Conservation (phyloP, 1,284 basidiomycete genomes). For the Schizopora paradoxa region DNA sequence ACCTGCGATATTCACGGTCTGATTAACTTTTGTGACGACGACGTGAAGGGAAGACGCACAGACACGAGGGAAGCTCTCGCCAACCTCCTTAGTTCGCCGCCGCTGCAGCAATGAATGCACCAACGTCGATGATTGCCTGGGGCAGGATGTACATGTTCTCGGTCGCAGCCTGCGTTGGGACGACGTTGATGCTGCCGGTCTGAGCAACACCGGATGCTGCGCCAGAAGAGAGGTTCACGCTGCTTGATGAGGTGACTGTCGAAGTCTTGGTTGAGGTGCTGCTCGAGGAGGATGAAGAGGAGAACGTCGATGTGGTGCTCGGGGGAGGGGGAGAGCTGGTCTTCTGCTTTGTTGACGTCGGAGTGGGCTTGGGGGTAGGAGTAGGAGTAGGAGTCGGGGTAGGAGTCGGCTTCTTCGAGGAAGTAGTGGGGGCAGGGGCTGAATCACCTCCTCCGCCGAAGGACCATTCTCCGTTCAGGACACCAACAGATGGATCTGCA, state of each 20-base stretch:
- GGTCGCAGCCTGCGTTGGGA: slow-evolving; percentile 22
- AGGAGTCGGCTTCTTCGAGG: slow-evolving; percentile 19
- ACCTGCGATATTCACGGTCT: too few relatives aligned
- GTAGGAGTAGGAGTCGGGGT: slow-evolving; percentile 23
- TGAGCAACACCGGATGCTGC: slow-evolving; percentile 27
- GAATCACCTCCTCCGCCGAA: slow-evolving; percentile 28
- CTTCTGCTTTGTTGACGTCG: slow-evolving; percentile 15
- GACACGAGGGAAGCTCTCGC: too few relatives aligned
- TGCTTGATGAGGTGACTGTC: slow-evolving; percentile 23
- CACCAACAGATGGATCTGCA: slow-evolving; percentile 41
- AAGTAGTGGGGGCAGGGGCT: slow-evolving; percentile 3
- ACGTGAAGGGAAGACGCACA: too few relatives aligned
- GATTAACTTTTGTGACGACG: too few relatives aligned
- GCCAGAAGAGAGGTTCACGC: slow-evolving; percentile 22
- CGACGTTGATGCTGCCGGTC: slow-evolving; percentile 24
- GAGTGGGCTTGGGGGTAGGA: slow-evolving; percentile 17
- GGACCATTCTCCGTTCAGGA: slow-evolving; percentile 56
- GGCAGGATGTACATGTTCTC: slow-evolving; percentile 32
- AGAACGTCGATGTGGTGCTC: slow-evolving; percentile 6
- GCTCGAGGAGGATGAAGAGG: slow-evolving; percentile 11
- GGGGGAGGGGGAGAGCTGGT: slow-evolving; percentile 25
- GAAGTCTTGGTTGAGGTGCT: slow-evolving; percentile 18
- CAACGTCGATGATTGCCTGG: slow-evolving; percentile 36
- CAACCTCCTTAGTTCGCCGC: slow-evolving; percentile 2
- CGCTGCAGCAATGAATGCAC: slow-evolving; percentile 28